Percentiles rank a stretch among this genome's conserved stretches.
phyloP scores from a whole-genome alignment of 225 moss, liverwort and hornwort genomes.

The Sphagnum contortum region DNA sequence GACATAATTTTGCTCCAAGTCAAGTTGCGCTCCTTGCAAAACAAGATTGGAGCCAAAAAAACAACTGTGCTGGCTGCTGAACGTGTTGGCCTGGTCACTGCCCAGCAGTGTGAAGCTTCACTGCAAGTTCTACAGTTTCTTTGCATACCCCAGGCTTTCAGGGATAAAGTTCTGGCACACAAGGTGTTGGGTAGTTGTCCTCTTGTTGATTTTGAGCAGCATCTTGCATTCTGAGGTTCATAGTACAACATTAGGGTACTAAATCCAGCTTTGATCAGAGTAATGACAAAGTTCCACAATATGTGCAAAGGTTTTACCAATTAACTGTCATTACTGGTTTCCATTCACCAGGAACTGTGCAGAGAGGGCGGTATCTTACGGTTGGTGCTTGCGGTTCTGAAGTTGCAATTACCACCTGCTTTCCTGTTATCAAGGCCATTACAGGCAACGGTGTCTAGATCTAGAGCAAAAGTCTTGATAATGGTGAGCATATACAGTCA shows the following conservation, averaged over 20 bases:
- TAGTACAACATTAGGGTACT: too few relatives aligned
- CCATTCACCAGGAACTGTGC: slow-evolving; percentile 78
- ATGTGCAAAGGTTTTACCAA: background rate
- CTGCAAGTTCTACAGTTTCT: slow-evolving; percentile 96
- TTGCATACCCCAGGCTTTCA: slow-evolving; percentile 83
- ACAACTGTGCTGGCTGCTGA: slow-evolving; percentile 84
- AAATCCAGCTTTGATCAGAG: too few relatives aligned
- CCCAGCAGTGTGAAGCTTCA: slow-evolving; percentile 98
- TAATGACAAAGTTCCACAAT: too few relatives aligned
- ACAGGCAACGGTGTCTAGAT: slow-evolving; percentile 75
- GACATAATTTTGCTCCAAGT: slow-evolving; percentile 96
- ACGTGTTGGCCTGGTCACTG: slow-evolving; percentile 90
- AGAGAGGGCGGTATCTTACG: slow-evolving; percentile 89
- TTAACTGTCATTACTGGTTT: background rate
- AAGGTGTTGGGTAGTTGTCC: slow-evolving; percentile 28
- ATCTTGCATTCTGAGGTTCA: too few relatives aligned
- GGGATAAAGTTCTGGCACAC: slow-evolving; percentile 86
- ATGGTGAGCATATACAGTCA: slow-evolving; percentile 51
- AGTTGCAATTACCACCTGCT: slow-evolving; percentile 67
- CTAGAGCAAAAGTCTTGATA: slow-evolving; percentile 83
- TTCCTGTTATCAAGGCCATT: slow-evolving; percentile 68
- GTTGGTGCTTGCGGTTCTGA: slow-evolving; percentile 70
- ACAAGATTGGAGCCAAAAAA: slow-evolving; percentile 84
- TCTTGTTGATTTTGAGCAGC: too few relatives aligned
- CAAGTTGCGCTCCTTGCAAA: slow-evolving; percentile 81